phyloP scores from a whole-genome alignment of 1,284 basidiomycete genomes.

The Heterobasidion parviporum region DNA sequence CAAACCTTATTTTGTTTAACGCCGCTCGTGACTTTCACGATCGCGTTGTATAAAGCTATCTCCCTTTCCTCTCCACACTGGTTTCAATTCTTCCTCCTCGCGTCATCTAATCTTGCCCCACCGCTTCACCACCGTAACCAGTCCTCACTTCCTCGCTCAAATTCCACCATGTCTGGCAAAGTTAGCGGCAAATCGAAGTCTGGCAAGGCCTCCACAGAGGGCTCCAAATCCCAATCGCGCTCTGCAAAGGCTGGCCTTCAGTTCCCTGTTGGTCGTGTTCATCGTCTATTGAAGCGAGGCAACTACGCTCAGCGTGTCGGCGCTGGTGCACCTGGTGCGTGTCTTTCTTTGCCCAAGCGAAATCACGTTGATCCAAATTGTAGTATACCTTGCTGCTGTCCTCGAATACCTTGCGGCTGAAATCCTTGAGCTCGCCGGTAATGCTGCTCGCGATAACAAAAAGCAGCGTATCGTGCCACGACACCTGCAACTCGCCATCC shows the following conservation, averaged over 20 bases:
- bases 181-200: constrained; percentile 50
- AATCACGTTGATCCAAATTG: background rate
- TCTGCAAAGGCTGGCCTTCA: constrained; percentile 80
- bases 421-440: constrained; percentile 72
- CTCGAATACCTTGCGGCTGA: constrained; percentile 69
- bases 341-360: constrained; percentile 20
- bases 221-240: constrained; percentile 56
- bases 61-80: constrained; percentile 2
- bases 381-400: constrained; percentile 71
- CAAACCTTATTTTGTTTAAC: constrained; percentile 23
- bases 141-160: constrained; percentile 4
- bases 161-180: constrained; percentile 43
- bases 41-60: constrained; percentile 13
- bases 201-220: constrained; percentile 45
- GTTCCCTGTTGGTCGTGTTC: constrained; percentile 90
- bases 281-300: constrained; percentile 77
- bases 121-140: background rate
- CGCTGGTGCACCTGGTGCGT: constrained; percentile 51
- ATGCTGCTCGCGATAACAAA: constrained; percentile 62
- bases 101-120: constrained; percentile 3
- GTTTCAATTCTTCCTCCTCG: constrained; percentile 7
- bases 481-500: constrained; percentile 85
- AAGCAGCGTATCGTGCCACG: constrained; percentile 90
- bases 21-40: constrained; percentile 13
- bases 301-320: constrained; percentile 61